These are phyloP conservation scores for Bodo saltans DNA, from an alignment of 78 protist species.

Conservation along the genomic window DNA sequence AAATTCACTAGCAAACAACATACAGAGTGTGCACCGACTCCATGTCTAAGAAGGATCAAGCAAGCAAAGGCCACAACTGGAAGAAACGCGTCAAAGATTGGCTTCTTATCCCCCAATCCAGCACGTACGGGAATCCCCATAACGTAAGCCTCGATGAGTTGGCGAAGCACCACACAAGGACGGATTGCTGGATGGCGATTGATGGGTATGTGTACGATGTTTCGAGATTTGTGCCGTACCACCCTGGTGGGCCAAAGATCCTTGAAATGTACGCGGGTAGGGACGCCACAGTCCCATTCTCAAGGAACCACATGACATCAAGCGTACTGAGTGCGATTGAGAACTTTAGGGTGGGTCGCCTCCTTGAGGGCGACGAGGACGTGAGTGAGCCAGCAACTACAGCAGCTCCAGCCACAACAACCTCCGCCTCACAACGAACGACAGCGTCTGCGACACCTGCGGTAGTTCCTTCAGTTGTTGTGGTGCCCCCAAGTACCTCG, in stretches of 20 bases:
- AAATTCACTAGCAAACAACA: no score
- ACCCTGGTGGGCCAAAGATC: slow-evolving; percentile 45
- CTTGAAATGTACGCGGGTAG: slow-evolving; percentile 1
- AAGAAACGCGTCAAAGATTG: not conserved
- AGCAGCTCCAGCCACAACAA: no score
- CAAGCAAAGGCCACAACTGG: not conserved
- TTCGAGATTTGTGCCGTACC: slow-evolving; percentile 44
- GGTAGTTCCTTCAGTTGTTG: no score
- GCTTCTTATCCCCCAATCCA: not conserved
- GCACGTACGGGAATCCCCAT: not conserved
- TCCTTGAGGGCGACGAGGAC: no score
- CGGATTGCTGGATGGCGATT: slow-evolving; percentile 61
- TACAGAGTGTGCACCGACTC: no score
- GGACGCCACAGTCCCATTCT: slow-evolving; percentile 7
- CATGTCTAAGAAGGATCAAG: not conserved
- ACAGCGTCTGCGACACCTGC: no score
- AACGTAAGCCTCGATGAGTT: slow-evolving; percentile 47
- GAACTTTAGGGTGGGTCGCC: not conserved
- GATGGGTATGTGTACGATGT: slow-evolving; percentile 63
- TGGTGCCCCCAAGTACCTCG: no score
- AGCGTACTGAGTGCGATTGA: not conserved
- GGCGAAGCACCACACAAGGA: slow-evolving; percentile 52
- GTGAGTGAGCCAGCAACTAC: no score
- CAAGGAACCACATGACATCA: not conserved
- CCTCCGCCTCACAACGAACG: no score